phyloP scores from a whole-genome alignment of 371 early-diverging fungal species.

The Mortierella sp. region DNA sequence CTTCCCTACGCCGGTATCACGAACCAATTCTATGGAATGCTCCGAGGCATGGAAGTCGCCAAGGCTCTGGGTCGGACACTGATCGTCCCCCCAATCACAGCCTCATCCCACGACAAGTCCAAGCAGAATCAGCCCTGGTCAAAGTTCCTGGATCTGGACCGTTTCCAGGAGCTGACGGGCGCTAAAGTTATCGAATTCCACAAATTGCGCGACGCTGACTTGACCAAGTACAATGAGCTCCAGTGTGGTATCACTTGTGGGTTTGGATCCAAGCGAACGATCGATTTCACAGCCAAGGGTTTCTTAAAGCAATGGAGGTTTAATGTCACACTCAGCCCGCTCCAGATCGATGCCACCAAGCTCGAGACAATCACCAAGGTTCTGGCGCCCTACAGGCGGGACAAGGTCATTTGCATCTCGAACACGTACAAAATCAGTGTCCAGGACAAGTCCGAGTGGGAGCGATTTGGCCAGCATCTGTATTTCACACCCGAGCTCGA shows the following conservation, averaged over 20 bases:
- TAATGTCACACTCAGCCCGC: constrained; percentile 25
- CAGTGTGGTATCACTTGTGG: constrained; percentile 49
- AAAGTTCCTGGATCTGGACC: constrained; percentile 43
- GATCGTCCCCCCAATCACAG: constrained; percentile 49
- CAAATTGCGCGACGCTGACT: constrained; percentile 32
- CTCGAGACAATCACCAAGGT: constrained; percentile 23
- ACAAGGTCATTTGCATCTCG: constrained; percentile 46
- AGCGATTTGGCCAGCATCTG: constrained; percentile 43
- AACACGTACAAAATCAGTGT: constrained; percentile 51
- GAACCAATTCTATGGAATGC: constrained; percentile 53
- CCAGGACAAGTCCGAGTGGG: constrained; percentile 46
- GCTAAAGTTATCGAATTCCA: constrained; percentile 47
- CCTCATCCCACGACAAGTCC: constrained; percentile 53
- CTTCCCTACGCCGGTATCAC: constrained; percentile 52
- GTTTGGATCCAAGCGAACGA: constrained; percentile 45
- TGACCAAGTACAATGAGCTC: constrained; percentile 27
- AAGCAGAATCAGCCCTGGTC: constrained; percentile 55
- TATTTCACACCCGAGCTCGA: constrained; percentile 35
- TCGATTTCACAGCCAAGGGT: constrained; percentile 52
- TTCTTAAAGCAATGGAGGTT: constrained; percentile 50
- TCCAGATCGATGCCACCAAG: constrained; percentile 30
- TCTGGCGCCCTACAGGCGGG: constrained; percentile 16
- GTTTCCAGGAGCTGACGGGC: constrained; percentile 42
- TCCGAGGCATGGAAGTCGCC: constrained; percentile 48
- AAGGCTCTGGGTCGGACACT: constrained; percentile 36